Evolutionary conservation across 805 yeast genomes (phyloP), one percentile per base, ranked within the genome.

Genomic region (Wickerhamiella azyma): DNA sequence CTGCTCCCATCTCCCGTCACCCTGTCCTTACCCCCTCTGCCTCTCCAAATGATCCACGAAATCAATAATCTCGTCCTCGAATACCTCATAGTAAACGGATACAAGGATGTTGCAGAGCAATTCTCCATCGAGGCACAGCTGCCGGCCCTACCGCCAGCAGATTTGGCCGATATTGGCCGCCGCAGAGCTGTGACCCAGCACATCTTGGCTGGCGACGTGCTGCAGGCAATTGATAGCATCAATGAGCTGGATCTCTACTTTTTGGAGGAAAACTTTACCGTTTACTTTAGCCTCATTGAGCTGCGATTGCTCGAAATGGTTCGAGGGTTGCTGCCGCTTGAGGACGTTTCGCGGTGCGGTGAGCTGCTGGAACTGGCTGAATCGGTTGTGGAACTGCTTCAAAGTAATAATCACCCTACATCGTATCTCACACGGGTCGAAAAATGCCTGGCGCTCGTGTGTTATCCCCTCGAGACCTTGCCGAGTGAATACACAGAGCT

Each of bases 241-340:
- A 77, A 76, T 53, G 69, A 72, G 44, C 59, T 70, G 37, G 79
- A 76, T 57, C 88, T 89, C 1, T 74, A 74, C 24, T 63, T 82
- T 21, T 64, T 83, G 33, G 89, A 81, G 52, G 66, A 70, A 33
- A 74, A 79, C 53, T 75, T 75, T 43, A 67, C 71, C 24, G 64
- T 85, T 21, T 85, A 85, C 60, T 85, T 85, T 65, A 75, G 79
- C 56, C 64, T 86, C 33, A 64, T 85, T 48, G 69, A 88, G 42
- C 65, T 85, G 52, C 81, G 80, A 55, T 66, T 88, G 52, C 78
- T 85, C 32, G 96, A 88, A 61, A 77, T 82, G 75, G 85, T 86
- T 32, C 64, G 89, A 17, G 50, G 57, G 10, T 53, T 60, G 32
- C 38, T 41, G 19, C 24, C 14, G 9, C 46, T 54, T 13, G 55